Evolutionary conservation across 2,329 filamentous ascomycete genomes (phyloP).

Genomic region (Blastomyces parvus): DNA sequence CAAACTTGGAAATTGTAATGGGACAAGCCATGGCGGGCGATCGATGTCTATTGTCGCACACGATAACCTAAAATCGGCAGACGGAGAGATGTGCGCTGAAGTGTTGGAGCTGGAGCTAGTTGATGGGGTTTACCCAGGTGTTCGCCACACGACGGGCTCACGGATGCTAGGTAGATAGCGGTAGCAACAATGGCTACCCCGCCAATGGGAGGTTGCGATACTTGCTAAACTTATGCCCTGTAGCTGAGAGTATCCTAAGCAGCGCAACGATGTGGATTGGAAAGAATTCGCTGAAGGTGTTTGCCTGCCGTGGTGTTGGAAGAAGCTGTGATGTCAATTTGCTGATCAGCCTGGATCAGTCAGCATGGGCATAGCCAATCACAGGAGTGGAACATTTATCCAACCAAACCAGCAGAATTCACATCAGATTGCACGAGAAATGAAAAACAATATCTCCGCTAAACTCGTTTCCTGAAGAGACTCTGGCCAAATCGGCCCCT

Average conservation of each 20-base stretch:
- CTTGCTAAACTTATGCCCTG: not conserved
- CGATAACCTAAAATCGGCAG: not conserved
- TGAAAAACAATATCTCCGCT: too few relatives aligned
- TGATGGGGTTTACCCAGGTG: not conserved
- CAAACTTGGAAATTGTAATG: conserved; percentile 78
- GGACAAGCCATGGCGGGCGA: conserved; percentile 50
- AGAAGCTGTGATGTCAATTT: not conserved
- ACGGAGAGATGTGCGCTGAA: not conserved
- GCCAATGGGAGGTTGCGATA: not conserved
- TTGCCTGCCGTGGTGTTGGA: not conserved
- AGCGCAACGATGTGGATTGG: not conserved
- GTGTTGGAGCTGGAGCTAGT: not conserved
- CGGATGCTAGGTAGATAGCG: not conserved
- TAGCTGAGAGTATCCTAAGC: not conserved
- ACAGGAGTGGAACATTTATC: not conserved
- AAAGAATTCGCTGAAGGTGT: not conserved
- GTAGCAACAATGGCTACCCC: not conserved
- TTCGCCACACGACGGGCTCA: conserved; percentile 2
- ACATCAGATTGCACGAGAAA: not conserved
- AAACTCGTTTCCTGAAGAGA: too few relatives aligned
- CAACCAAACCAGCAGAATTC: not conserved
- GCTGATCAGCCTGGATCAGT: not conserved
- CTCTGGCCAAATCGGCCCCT: too few relatives aligned
- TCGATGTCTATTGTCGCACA: not conserved
- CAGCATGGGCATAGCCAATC: not conserved